Evolutionary conservation across 2,329 filamentous ascomycete genomes (phyloP), one percentile per base, ranked within the genome.

Genomic region (Alternaria postmessia): DNA sequence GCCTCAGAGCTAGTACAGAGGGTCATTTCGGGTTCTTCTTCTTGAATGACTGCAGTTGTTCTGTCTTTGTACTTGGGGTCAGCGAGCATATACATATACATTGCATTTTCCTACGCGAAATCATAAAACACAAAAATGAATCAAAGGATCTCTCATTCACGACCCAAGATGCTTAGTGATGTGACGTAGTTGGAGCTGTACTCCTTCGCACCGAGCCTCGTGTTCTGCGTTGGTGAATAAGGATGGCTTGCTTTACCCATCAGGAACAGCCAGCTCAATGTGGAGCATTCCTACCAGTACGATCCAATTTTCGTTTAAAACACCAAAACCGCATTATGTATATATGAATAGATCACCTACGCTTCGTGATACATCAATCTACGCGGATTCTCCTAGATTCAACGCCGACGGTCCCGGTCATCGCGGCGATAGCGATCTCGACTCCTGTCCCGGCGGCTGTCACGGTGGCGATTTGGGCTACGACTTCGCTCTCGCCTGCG

Each of bases 381-480:
- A 42, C 16, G 24, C 30, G 20, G 14, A n/a, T n/a, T 8, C 8
- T 8, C 8, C 12, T 49, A 20, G 1, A 3, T 30, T 69, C 52
- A 72, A 16, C 72, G 66, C 9, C 74, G 65, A 14, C 74, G 71
- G 22, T 80, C 77, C 32, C 77, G 69, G 56, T 82, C 76, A 44
- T 76, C 74, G 34, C 75, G 78, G 61, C 77, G 74, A 57, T 80
- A 73, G 36, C 80, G 75, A 64, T 82, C 79, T 47, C 78, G 75
- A 68, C 75, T 78, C 48, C 76, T 73, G 44, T 80, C 73, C 49
- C 69, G 69, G 14, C 73, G 68, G 46, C 70, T 67, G 46, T 82
- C 78, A 43, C 75, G 72, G 62, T 76, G 70, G 7, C 70, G 65
- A 59, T 73, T 67, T 14, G 67, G 65, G 59, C 74, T 75, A 24